Evolutionary conservation across 345 rosid genomes (phyloP).

Genomic region (Ceriops zippeliana): DNA sequence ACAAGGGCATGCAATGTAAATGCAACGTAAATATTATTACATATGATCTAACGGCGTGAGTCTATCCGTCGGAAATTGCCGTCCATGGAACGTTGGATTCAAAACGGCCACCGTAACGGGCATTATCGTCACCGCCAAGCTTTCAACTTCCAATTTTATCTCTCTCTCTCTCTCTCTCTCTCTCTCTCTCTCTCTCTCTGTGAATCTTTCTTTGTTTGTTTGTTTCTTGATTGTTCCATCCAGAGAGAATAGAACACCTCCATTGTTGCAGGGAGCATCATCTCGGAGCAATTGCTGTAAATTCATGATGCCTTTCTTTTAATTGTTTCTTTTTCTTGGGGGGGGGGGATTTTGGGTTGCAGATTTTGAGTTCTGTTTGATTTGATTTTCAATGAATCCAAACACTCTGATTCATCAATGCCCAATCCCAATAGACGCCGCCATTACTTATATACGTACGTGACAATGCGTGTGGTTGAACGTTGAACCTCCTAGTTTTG

Average conservation of each 20-base stretch:
- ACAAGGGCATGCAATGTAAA: too few relatives aligned
- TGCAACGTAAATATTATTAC: background rate
- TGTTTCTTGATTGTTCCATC: background rate
- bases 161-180: background rate
- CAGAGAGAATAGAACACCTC: too few relatives aligned
- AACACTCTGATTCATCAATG: too few relatives aligned
- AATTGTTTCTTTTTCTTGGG: too few relatives aligned
- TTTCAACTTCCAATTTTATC: background rate
- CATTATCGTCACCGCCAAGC: background rate
- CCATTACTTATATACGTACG: too few relatives aligned
- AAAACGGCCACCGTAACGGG: constrained; percentile 1
- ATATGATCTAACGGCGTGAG: background rate
- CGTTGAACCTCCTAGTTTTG: background rate
- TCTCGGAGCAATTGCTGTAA: too few relatives aligned
- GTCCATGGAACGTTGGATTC: background rate
- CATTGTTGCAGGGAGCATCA: too few relatives aligned
- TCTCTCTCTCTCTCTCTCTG: background rate
- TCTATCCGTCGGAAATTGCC: background rate
- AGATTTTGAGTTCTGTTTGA: too few relatives aligned
- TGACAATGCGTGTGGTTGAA: background rate
- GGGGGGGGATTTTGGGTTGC: too few relatives aligned
- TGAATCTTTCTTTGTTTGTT: background rate
- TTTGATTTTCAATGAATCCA: too few relatives aligned
- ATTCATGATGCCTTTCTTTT: too few relatives aligned
- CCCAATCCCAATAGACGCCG: too few relatives aligned